Conservation (phyloP, 176 grass and related monocot species). For the Rhynchospora pubera region DNA sequence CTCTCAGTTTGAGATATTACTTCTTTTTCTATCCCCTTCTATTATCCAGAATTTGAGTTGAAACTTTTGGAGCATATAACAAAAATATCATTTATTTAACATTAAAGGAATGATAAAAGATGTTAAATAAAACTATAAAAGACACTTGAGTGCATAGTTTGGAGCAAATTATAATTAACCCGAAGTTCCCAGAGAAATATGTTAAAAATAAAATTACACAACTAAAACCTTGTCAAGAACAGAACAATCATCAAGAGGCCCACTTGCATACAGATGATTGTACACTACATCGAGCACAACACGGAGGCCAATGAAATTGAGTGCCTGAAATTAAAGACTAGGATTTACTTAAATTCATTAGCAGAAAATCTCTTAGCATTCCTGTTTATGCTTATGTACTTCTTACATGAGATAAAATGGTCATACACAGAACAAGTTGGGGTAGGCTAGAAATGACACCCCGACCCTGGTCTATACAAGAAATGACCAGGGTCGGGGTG, state of each 20-base stretch:
- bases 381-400: conserved; percentile 8
- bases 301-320: conserved; percentile 64
- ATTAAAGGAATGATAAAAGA: not conserved
- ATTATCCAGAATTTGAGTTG: not conserved
- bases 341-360: conserved; percentile 7
- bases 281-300: conserved; percentile 91
- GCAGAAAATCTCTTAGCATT: not conserved
- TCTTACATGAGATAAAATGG: conserved; percentile 4
- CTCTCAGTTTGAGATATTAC: not conserved
- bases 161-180: not conserved
- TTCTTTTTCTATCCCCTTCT: not conserved
- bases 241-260: conserved; percentile 50
- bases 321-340: conserved; percentile 46
- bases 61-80: not conserved
- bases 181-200: not conserved
- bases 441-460: too few relatives aligned
- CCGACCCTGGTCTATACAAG: too few relatives aligned
- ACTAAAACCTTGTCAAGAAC: conserved; percentile 77
- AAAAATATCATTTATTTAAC: not conserved
- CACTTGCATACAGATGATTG: conserved; percentile 82
- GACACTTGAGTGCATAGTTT: not conserved
- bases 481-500: too few relatives aligned
- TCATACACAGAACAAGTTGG: too few relatives aligned
- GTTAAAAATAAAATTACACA: conserved; percentile 6
- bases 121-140: not conserved